Evolutionary conservation across 2,329 filamentous ascomycete species (phyloP).

Genomic region (Pseudogymnoascus sp.): DNA sequence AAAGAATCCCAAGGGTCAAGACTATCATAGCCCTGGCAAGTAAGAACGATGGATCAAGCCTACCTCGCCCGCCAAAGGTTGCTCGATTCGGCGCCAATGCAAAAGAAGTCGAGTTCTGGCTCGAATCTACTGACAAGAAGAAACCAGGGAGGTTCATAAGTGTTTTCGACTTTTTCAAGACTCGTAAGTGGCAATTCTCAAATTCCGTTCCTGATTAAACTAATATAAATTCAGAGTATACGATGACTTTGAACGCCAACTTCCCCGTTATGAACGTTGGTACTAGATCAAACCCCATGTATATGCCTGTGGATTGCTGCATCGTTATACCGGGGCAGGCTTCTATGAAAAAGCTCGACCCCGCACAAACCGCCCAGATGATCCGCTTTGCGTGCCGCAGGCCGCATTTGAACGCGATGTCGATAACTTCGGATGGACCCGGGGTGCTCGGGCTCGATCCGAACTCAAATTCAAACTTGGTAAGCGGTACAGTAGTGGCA

Average conservation of each 20-base stretch:
- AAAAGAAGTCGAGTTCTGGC: slow-evolving; percentile 47
- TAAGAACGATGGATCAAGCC: slow-evolving; percentile 29
- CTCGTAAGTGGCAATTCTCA: slow-evolving; percentile 25
- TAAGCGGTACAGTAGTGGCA: slow-evolving; percentile 23
- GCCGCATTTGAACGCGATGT: slow-evolving; percentile 58
- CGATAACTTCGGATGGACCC: slow-evolving; percentile 53
- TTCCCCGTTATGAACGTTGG: slow-evolving; percentile 63
- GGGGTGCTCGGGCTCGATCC: slow-evolving; percentile 49
- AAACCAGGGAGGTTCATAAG: slow-evolving; percentile 39
- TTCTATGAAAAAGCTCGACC: slow-evolving; percentile 50
- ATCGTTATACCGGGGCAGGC: slow-evolving; percentile 57
- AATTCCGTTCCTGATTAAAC: not conserved
- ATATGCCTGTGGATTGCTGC: slow-evolving; percentile 61
- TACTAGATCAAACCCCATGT: slow-evolving; percentile 46
- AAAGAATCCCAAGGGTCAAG: slow-evolving; percentile 34
- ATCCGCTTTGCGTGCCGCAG: slow-evolving; percentile 62
- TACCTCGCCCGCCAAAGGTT: slow-evolving; percentile 31
- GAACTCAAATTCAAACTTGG: slow-evolving; percentile 36
- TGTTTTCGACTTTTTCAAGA: slow-evolving; percentile 44
- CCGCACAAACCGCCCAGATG: slow-evolving; percentile 59
- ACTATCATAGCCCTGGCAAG: slow-evolving; percentile 40
- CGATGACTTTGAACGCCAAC: slow-evolving; percentile 29
- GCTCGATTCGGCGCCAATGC: slow-evolving; percentile 38
- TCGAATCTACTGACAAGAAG: slow-evolving; percentile 29
- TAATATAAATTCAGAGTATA: slow-evolving; percentile 16